Percentiles rank a stretch among this genome's conserved stretches.
Evolutionary conservation across 768 basidiomycete genomes (phyloP).

Genomic region (Leccinum longicurvipes): DNA sequence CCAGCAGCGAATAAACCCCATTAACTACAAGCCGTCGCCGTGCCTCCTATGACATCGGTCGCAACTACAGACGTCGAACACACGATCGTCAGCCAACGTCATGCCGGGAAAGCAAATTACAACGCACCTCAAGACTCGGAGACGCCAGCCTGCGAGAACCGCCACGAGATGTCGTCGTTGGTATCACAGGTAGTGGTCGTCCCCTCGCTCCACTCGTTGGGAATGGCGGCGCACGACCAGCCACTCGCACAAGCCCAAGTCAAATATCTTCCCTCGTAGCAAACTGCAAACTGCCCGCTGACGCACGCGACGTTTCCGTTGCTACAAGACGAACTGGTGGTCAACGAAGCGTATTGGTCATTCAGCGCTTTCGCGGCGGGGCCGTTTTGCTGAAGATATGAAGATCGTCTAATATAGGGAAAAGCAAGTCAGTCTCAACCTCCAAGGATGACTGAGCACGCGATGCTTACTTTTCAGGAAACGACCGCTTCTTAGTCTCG

Average conservation of each 20-base stretch:
- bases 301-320: slow-evolving; percentile 20
- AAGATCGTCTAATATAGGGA: slow-evolving; percentile 12
- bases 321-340: slow-evolving; percentile 16
- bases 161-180: slow-evolving; percentile 14
- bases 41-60: slow-evolving; percentile 1
- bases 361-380: slow-evolving; percentile 25
- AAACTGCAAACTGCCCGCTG: slow-evolving; percentile 15
- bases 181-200: slow-evolving; percentile 21
- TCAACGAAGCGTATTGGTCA: slow-evolving; percentile 17
- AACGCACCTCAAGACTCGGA: slow-evolving; percentile 16
- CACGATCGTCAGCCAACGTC: not conserved
- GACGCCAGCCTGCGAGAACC: slow-evolving; percentile 18
- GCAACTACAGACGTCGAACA: not conserved
- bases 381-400: slow-evolving; percentile 23
- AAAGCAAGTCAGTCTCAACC: not conserved
- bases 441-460: not conserved
- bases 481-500: slow-evolving; percentile 12
- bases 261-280: slow-evolving; percentile 12
- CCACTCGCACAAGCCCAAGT: slow-evolving; percentile 9
- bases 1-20: slow-evolving; percentile 14
- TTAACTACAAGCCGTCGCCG: slow-evolving; percentile 7
- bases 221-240: slow-evolving; percentile 24
- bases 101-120: not conserved
- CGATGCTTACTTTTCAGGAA: not conserved
- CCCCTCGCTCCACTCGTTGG: slow-evolving; percentile 15